phyloP scores from a whole-genome alignment of 257 asterid species.

The Solanum corneliomulleri region DNA sequence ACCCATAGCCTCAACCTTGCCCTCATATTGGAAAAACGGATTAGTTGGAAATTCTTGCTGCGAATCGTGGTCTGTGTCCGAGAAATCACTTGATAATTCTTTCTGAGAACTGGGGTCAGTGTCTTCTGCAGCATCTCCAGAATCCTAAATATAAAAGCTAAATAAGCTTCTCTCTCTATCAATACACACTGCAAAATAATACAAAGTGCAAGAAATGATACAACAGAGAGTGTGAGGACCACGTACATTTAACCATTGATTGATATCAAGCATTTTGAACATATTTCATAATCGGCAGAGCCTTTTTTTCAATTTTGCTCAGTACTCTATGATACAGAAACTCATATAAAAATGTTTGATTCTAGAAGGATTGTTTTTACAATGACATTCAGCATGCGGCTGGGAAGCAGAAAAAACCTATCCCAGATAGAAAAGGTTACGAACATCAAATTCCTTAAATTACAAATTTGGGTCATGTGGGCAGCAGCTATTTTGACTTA shows the following conservation, averaged over 20 bases:
- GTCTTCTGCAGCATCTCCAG: not conserved
- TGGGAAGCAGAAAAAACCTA: not conserved
- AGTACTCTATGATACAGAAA: not conserved
- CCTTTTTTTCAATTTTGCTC: not conserved
- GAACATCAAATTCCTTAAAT: not conserved
- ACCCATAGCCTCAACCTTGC: conserved; percentile 9
- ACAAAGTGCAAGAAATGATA: not conserved
- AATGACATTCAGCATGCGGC: not conserved
- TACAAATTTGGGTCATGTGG: not conserved
- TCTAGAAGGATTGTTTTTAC: not conserved
- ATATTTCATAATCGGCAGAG: not conserved
- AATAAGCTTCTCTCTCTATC: conserved; percentile 15
- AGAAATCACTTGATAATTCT: not conserved
- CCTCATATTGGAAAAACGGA: conserved; percentile 2
- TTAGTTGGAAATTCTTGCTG: conserved; percentile 12
- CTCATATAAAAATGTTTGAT: not conserved
- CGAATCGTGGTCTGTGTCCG: not conserved
- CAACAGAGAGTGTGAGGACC: not conserved
- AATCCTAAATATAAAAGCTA: conserved; percentile 5
- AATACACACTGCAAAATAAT: conserved; percentile 15
- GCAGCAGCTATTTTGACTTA: not conserved
- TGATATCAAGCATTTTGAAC: not conserved
- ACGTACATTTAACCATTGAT: not conserved
- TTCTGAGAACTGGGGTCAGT: not conserved
- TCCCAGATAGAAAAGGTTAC: not conserved